Evolutionary conservation across 1,284 basidiomycete genomes (phyloP).

Genomic region (Ustilago trichophora): DNA sequence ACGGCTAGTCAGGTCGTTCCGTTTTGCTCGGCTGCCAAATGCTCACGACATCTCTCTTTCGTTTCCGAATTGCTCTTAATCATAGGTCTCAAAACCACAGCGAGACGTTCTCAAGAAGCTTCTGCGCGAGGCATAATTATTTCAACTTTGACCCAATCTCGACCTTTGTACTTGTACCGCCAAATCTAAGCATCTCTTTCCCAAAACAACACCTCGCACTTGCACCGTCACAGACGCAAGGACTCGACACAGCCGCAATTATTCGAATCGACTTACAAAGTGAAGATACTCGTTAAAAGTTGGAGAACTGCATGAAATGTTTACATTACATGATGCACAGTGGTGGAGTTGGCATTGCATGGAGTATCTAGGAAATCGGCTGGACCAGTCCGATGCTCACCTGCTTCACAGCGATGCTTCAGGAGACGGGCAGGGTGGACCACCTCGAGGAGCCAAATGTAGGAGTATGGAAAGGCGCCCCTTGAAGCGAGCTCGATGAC

Average conservation of each 20-base stretch:
- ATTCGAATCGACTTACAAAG: no score
- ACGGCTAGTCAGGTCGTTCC: no score
- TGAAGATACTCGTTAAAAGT: no score
- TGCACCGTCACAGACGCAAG: no score
- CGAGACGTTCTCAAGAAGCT: slow-evolving; percentile 44
- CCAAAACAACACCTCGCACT: no score
- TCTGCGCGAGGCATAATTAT: slow-evolving; percentile 34
- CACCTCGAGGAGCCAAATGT: slow-evolving; percentile 24
- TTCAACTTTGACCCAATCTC: not conserved
- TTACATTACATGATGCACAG: no score
- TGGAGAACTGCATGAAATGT: no score
- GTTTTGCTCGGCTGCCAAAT: not conserved
- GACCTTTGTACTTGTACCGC: slow-evolving; percentile 36
- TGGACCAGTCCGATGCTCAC: no score
- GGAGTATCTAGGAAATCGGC: no score
- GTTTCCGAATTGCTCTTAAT: not conserved
- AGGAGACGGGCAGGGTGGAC: slow-evolving; percentile 15
- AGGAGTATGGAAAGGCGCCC: slow-evolving; percentile 26
- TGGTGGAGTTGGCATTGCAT: no score
- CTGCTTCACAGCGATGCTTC: no score
- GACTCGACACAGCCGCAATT: no score
- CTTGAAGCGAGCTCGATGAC: slow-evolving; percentile 1
- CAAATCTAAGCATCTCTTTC: slow-evolving; percentile 2
- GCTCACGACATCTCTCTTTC: not conserved
- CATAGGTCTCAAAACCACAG: slow-evolving; percentile 43